Conservation (phyloP, 2,329 filamentous ascomycete species). For the Fusarium fracticaudum region DNA sequence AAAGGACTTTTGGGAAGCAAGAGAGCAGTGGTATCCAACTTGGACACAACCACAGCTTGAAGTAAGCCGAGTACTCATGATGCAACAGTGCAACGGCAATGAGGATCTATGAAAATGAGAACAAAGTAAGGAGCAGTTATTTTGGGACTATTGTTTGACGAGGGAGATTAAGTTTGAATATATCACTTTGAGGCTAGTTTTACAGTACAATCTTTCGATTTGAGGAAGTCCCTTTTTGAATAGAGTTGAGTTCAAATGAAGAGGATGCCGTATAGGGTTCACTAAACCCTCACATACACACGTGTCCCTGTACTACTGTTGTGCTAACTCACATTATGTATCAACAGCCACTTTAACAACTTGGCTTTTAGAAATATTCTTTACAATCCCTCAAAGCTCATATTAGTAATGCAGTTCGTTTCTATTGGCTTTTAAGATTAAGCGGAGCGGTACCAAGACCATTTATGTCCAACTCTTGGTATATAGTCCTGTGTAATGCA, state of each 20-base stretch:
- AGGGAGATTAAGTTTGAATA: background rate
- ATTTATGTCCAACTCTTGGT: background rate
- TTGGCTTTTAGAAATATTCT: background rate
- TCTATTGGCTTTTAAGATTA: background rate
- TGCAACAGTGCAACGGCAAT: conserved; percentile 73
- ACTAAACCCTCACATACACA: background rate
- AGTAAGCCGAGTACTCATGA: conserved; percentile 75
- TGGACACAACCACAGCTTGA: conserved; percentile 76
- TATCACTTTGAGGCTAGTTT: background rate
- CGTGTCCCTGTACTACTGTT: background rate
- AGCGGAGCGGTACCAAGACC: background rate
- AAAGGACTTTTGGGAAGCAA: conserved; percentile 80
- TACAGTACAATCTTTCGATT: background rate
- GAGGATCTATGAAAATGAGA: conserved; percentile 52
- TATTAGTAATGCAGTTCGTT: background rate
- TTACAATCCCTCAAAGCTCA: background rate
- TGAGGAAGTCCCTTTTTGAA: background rate
- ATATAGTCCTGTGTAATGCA: background rate
- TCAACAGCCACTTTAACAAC: background rate
- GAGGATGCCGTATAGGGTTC: background rate
- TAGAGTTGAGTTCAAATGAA: background rate
- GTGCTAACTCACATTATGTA: background rate
- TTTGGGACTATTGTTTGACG: background rate
- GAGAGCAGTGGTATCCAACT: conserved; percentile 73
- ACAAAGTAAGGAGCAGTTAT: background rate